Evolutionary conservation across 257 asterid species (phyloP).

Genomic region (Ilex aquifolium): DNA sequence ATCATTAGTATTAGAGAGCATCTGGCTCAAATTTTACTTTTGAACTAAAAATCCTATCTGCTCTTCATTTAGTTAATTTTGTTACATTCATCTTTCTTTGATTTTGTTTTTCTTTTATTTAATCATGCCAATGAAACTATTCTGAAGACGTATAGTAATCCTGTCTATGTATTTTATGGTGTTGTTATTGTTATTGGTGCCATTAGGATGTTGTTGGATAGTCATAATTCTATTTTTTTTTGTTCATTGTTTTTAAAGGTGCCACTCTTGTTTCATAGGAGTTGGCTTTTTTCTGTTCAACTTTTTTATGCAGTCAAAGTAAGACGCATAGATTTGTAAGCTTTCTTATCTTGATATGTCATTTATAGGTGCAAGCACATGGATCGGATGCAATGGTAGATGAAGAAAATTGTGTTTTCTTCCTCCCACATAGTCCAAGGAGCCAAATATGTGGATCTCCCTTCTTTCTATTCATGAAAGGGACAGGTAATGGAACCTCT

Average conservation of each 20-base stretch:
- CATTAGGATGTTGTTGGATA: too few species aligned
- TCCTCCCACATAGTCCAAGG: slow-evolving; percentile 91
- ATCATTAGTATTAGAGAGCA: slow-evolving; percentile 90
- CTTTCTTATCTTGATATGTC: slow-evolving; percentile 2
- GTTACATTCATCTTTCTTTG: too few species aligned
- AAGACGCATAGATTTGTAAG: background rate
- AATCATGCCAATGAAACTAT: too few species aligned
- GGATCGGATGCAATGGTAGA: slow-evolving; percentile 99
- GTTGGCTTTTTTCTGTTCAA: background rate
- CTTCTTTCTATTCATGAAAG: slow-evolving; percentile 93
- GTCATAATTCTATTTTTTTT: background rate
- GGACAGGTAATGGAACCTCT: slow-evolving; percentile 55
- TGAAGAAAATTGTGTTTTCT: slow-evolving; percentile 87
- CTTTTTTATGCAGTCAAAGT: slow-evolving; percentile 6
- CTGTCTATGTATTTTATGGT: too few species aligned
- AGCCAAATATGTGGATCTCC: slow-evolving; percentile 81
- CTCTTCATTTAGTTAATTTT: background rate
- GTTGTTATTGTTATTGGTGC: too few species aligned
- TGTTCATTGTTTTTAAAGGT: background rate
- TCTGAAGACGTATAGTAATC: too few species aligned
- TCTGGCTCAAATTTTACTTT: slow-evolving; percentile 85
- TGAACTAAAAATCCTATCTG: slow-evolving; percentile 41
- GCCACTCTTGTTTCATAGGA: too few species aligned
- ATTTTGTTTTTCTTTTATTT: too few species aligned
- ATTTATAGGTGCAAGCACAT: slow-evolving; percentile 83